Evolutionary conservation across 148 eudicot genomes (phyloP).

Genomic region (Heliamphora exappendiculata): DNA sequence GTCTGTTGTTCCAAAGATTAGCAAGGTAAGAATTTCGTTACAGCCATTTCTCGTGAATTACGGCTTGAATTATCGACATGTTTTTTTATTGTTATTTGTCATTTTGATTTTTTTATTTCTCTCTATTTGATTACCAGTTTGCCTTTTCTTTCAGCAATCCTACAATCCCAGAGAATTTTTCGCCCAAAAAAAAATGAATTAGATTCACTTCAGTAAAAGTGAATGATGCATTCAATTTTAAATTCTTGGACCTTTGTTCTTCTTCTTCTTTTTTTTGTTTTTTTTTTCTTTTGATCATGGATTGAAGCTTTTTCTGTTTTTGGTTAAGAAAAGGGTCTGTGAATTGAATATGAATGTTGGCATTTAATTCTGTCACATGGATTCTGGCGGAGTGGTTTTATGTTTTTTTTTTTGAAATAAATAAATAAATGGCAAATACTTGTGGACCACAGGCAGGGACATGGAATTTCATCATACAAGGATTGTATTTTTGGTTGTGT

Average conservation of each 20-base stretch:
- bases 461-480: slow-evolving; percentile 22
- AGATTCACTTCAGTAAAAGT: no score
- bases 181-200: no score
- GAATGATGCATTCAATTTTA: no score
- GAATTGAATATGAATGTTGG: slow-evolving; percentile 29
- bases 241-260: no score
- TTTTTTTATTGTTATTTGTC: slow-evolving; percentile 21
- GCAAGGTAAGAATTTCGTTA: slow-evolving; percentile 57
- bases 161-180: no score
- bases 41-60: slow-evolving; percentile 27
- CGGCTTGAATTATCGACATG: slow-evolving; percentile 23
- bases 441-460: slow-evolving; percentile 31
- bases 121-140: slow-evolving; percentile 34
- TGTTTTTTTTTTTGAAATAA: slow-evolving; percentile 4
- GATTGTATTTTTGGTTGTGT: background rate
- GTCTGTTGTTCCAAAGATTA: slow-evolving; percentile 92
- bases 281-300: no score
- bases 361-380: slow-evolving; percentile 84
- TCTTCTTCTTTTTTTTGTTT: no score
- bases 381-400: slow-evolving; percentile 41
- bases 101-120: slow-evolving; percentile 11
- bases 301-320: no score
- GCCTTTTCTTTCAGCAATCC: slow-evolving; percentile 23
- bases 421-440: slow-evolving; percentile 10
- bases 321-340: slow-evolving; percentile 13